phyloP scores from a whole-genome alignment of 805 yeast species.

The Saccharomycopsis fermentans region DNA sequence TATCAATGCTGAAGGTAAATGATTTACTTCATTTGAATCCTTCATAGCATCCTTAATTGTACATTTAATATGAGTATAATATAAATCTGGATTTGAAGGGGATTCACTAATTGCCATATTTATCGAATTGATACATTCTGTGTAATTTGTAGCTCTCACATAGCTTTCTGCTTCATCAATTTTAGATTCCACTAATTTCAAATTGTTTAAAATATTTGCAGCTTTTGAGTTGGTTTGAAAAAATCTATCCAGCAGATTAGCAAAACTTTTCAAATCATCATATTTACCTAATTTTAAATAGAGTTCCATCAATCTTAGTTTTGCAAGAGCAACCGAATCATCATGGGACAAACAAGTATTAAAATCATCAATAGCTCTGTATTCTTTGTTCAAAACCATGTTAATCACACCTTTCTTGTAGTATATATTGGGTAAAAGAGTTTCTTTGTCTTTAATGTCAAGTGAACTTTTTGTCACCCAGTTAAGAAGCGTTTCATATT shows the following conservation, averaged over 20 bases:
- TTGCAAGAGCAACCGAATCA: slow-evolving; percentile 35
- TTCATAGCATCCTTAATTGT: slow-evolving; percentile 9
- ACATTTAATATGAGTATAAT: slow-evolving; percentile 12
- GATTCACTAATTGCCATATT: slow-evolving; percentile 10
- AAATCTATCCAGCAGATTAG: background rate
- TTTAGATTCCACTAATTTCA: slow-evolving; percentile 8
- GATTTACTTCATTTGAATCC: slow-evolving; percentile 6
- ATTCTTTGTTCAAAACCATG: slow-evolving; percentile 43
- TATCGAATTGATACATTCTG: slow-evolving; percentile 12
- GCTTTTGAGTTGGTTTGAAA: slow-evolving; percentile 13
- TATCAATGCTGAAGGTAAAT: slow-evolving; percentile 10
- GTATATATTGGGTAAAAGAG: slow-evolving; percentile 33
- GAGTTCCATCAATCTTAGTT: slow-evolving; percentile 36
- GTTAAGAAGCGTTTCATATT: slow-evolving; percentile 21
- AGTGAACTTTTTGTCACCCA: slow-evolving; percentile 3
- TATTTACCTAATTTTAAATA: slow-evolving; percentile 44
- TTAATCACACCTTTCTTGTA: slow-evolving; percentile 57
- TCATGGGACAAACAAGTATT: slow-evolving; percentile 32
- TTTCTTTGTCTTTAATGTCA: slow-evolving; percentile 2
- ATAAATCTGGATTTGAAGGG: slow-evolving; percentile 7
- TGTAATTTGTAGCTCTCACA: background rate
- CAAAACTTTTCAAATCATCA: slow-evolving; percentile 24
- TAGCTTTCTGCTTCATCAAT: slow-evolving; percentile 1
- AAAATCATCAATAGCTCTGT: slow-evolving; percentile 43
- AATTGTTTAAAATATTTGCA: slow-evolving; percentile 18